Conservation (phyloP, 2,329 filamentous ascomycete genomes). For the Dryadomyces quercivorus region DNA sequence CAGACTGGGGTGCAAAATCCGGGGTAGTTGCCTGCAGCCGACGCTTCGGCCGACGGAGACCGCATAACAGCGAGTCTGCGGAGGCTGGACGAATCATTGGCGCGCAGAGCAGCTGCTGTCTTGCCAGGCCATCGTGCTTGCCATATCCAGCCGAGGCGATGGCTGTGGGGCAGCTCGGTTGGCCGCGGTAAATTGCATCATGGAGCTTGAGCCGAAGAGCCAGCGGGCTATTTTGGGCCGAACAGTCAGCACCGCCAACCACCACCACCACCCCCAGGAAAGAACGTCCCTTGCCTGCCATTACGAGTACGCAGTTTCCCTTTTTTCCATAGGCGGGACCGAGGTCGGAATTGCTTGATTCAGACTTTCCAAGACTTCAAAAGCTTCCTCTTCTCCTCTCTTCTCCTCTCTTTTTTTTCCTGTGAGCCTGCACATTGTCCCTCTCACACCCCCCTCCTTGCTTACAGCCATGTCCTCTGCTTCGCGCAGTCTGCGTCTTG, state of each 20-base stretch:
- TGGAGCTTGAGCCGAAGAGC: neutral
- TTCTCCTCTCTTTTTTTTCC: neutral
- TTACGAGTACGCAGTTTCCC: too few species aligned
- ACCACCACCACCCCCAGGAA: neutral
- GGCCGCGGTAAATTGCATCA: neutral
- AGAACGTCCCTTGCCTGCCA: too few species aligned
- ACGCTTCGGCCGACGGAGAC: too few species aligned
- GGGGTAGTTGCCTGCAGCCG: too few species aligned
- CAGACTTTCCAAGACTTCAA: neutral
- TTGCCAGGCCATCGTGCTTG: neutral
- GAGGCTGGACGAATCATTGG: neutral
- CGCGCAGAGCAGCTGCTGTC: neutral
- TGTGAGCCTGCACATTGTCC: too few species aligned
- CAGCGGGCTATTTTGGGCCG: too few species aligned
- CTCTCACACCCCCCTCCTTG: neutral
- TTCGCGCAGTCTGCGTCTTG: slow-evolving; percentile 40
- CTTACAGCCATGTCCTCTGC: slow-evolving; percentile 36
- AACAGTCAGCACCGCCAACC: too few species aligned
- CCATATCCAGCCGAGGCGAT: neutral
- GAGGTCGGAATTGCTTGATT: too few species aligned
- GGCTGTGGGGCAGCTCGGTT: neutral
- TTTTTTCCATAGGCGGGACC: too few species aligned
- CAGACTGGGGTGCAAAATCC: too few species aligned
- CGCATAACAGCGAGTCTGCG: too few species aligned
- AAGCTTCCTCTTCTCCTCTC: neutral